Conservation (phyloP, 805 yeast genomes). For the Myxozyma melibiosi region DNA sequence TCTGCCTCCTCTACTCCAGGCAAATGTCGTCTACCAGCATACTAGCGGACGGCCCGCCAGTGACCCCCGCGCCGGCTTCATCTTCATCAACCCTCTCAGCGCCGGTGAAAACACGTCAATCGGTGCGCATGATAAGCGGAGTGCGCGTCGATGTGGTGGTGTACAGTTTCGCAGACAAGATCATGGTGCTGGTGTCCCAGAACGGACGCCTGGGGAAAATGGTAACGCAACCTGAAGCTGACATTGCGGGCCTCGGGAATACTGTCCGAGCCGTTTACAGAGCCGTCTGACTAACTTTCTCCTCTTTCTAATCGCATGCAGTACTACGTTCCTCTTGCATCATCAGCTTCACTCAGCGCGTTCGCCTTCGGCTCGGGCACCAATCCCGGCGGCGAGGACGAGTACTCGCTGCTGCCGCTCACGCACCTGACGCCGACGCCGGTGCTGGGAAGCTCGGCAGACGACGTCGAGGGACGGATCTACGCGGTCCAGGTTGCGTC, state of each 20-base stretch:
- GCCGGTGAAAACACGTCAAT: constrained; percentile 15
- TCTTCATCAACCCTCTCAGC: background rate
- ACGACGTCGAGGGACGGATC: constrained; percentile 27
- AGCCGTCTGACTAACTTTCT: no score
- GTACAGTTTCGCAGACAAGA: constrained; percentile 29
- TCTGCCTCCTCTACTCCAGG: no score
- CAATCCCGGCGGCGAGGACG: constrained; percentile 17
- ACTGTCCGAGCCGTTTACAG: no score
- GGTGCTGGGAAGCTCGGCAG: constrained; percentile 20
- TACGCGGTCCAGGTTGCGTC: constrained; percentile 31
- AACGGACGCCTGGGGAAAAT: constrained; percentile 29
- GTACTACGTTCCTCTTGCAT: constrained; percentile 28
- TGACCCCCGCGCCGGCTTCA: background rate
- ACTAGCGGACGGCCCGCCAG: constrained; percentile 6
- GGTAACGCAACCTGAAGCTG: constrained; percentile 6
- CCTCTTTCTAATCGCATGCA: background rate
- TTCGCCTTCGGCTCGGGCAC: constrained; percentile 15
- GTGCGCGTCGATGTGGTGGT: constrained; percentile 22
- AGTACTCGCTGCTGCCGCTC: constrained; percentile 26
- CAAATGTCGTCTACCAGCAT: no score
- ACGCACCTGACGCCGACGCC: constrained; percentile 26
- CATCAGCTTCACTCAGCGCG: constrained; percentile 16
- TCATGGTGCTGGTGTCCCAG: constrained; percentile 23
- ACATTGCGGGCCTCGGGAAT: background rate
- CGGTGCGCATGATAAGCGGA: constrained; percentile 14